Base-by-base conservation (phyloP, 2,329 filamentous ascomycete species). In the Fusarium globosum region DNA sequence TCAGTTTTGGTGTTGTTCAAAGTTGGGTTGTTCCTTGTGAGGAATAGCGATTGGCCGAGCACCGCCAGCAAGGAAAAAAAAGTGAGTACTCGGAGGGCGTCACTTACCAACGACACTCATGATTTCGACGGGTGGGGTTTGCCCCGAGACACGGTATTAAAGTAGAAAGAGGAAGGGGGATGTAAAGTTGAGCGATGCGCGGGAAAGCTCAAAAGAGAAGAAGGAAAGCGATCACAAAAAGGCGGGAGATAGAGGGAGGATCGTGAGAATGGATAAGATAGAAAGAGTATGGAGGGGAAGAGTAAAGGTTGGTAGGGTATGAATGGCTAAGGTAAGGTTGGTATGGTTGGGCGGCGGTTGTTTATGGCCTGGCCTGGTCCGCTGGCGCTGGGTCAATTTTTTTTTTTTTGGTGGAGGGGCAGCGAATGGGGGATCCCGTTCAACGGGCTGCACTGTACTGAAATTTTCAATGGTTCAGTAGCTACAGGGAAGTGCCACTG, bases 41-140 rank as follows among this genome's bases (percentile, higher is more conserved):
- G 42, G 28, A 35, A 28, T 15, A 58, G 57, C 48, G 52, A 51
- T 46, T 52, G 42, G 39, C 48, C 21, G 48, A 38, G 36, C 41
- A 57, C 33, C 36, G 59, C 21, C 28, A 59, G 41, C 56, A 64
- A 49, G 35, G 14, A n/a, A 30, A 36, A 52, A 39, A 38, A 28
- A 39, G 23, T 16, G 51, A 41, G n/a, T 28, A 51, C 30, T 51
- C 30, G 16, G 42, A 35, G 30, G n/a, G 63, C 53, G 52, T 35
- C 41, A 58, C 26, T 69, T 84, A 88, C 87, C 87, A 77, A 88
- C 87, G 80, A 88, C 87, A 83, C 85, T 87, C 87, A 88, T 88
- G 83, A 74, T 85, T 81, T 81, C 79, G 76, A 80, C 70, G 76
- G 65, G 70, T 71, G 76, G 71, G 74, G 67, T 72, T 72, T 76